These are phyloP conservation scores for Isabelozyma pseudorhagii DNA, from an alignment of 805 yeast species.

Conservation along the genomic window DNA sequence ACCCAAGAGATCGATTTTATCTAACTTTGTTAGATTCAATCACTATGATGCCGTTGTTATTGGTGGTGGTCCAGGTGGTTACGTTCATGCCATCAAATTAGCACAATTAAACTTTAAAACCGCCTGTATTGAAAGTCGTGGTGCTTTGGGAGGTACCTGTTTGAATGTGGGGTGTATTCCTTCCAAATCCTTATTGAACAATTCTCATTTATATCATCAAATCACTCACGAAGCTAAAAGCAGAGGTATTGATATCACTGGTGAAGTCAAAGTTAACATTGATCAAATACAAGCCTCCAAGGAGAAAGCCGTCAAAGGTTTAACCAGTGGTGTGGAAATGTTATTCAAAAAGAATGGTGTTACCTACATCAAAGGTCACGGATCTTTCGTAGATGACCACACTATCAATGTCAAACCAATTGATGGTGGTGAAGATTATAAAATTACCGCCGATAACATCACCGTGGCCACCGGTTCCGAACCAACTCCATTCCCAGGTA, in stretches of 20 bases:
- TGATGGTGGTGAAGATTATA: slow-evolving; percentile 71
- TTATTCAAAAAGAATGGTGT: slow-evolving; percentile 95
- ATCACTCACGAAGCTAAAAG: slow-evolving; percentile 77
- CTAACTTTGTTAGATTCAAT: slow-evolving; percentile 38
- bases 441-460: slow-evolving; percentile 74
- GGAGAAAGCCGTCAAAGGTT: slow-evolving; percentile 81
- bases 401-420: slow-evolving; percentile 77
- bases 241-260: slow-evolving; percentile 87
- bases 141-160: slow-evolving; percentile 96
- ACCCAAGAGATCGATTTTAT: slow-evolving; percentile 7
- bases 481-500: slow-evolving; percentile 98
- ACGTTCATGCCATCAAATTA: slow-evolving; percentile 97
- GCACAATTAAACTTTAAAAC: slow-evolving; percentile 94
- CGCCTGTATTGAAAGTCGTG: slow-evolving; percentile 97
- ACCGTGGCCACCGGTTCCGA: slow-evolving; percentile 98
- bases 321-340: slow-evolving; percentile 93
- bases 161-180: slow-evolving; percentile 99
- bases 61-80: slow-evolving; percentile 99
- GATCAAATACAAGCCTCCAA: slow-evolving; percentile 84
- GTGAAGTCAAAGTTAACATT: slow-evolving; percentile 72
- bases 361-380: slow-evolving; percentile 90
- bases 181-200: slow-evolving; percentile 91
- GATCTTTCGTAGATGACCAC: slow-evolving; percentile 80
- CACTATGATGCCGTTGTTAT: slow-evolving; percentile 90
- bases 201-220: slow-evolving; percentile 89